A percentile compares a stretch with the other conserved stretches of the same genome.
Conservation (phyloP, 2,329 filamentous ascomycete genomes). For the Epichloe scottii region DNA sequence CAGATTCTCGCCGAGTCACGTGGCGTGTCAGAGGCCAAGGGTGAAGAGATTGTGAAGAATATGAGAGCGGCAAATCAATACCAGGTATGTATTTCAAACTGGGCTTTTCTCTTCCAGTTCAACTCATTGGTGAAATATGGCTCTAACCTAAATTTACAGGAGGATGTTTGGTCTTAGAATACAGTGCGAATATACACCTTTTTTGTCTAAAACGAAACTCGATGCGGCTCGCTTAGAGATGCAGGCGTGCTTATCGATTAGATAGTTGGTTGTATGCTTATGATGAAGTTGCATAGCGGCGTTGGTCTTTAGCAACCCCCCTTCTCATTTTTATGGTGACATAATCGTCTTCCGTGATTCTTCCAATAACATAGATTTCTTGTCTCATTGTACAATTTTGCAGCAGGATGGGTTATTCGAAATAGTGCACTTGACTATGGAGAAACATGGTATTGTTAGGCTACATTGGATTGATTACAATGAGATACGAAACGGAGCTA, state of each 20-base stretch:
- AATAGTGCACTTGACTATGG: too few relatives aligned
- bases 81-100: slow-evolving; percentile 48
- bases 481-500: too few relatives aligned
- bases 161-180: slow-evolving; percentile 56
- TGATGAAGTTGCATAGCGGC: slow-evolving; percentile 5
- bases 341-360: not conserved
- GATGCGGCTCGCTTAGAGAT: not conserved
- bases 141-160: slow-evolving; percentile 27
- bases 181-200: slow-evolving; percentile 1
- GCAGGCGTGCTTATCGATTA: not conserved
- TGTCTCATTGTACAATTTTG: not conserved
- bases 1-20: slow-evolving; percentile 80
- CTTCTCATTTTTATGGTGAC: not conserved
- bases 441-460: too few relatives aligned
- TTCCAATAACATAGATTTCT: not conserved
- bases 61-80: slow-evolving; percentile 95
- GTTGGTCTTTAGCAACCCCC: not conserved
- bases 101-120: not conserved
- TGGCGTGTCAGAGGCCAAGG: slow-evolving; percentile 72
- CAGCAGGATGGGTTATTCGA: not conserved
- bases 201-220: not conserved
- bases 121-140: not conserved
- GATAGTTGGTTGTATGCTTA: not conserved
- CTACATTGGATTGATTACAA: too few relatives aligned
- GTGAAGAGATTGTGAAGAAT: slow-evolving; percentile 90